phyloP scores from a whole-genome alignment of 805 yeast genomes.

The Saccharomycopsis sp. region DNA sequence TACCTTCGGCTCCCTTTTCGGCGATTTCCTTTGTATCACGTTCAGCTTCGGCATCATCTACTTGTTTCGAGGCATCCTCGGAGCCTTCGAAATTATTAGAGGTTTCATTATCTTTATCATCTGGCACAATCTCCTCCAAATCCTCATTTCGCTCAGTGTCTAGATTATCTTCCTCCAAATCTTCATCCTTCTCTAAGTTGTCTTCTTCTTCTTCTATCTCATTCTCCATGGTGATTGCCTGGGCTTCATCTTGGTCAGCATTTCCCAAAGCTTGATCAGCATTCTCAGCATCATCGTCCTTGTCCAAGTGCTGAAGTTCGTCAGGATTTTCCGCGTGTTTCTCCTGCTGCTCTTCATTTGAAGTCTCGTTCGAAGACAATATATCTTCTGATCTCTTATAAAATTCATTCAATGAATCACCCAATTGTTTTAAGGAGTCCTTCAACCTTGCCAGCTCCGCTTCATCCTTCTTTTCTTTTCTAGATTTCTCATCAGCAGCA shows the following conservation, averaged over 20 bases:
- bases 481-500: conserved; percentile 28
- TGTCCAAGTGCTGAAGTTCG: conserved; percentile 77
- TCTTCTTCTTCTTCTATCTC: conserved; percentile 67
- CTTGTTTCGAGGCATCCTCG: conserved; percentile 23
- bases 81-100: conserved; percentile 26
- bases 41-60: conserved; percentile 26
- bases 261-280: conserved; percentile 85
- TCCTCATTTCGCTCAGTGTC: too few relatives aligned
- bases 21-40: conserved; percentile 31
- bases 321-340: conserved; percentile 65
- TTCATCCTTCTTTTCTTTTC: conserved; percentile 34
- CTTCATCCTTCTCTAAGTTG: conserved; percentile 28
- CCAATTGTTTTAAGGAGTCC: conserved; percentile 78
- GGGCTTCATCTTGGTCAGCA: conserved; percentile 72
- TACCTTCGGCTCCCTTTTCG: conserved; percentile 29
- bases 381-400: conserved; percentile 88
- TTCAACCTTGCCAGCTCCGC: conserved; percentile 48
- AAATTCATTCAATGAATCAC: conserved; percentile 86
- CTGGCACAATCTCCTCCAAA: too few relatives aligned
- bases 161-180: conserved; percentile 25
- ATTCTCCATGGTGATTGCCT: conserved; percentile 66
- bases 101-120: conserved; percentile 25
- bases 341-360: conserved; percentile 33
- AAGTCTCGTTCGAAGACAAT: conserved; percentile 26
- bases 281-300: conserved; percentile 65